These are phyloP conservation scores for Mortierella sp. DNA, from an alignment of 371 early-diverging fungal species.

Conservation along the genomic window DNA sequence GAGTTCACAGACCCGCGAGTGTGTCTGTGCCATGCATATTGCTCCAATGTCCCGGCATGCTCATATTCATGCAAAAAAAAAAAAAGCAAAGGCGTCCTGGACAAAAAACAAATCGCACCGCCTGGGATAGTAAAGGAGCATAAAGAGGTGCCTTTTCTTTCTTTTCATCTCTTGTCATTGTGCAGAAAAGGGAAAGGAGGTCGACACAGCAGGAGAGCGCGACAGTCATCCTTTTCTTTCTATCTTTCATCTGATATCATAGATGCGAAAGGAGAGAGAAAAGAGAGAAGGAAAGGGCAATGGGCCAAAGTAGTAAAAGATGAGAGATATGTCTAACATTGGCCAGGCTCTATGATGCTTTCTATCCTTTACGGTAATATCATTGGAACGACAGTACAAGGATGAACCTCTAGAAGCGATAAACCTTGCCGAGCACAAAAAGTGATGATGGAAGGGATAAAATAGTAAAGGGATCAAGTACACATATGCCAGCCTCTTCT, in stretches of 20 bases:
- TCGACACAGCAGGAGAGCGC: neutral
- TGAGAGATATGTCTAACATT: too few species aligned
- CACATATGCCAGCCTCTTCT: too few species aligned
- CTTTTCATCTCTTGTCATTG: neutral
- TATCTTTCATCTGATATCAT: conserved; percentile 3
- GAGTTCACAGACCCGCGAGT: neutral
- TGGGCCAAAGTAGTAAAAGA: too few species aligned
- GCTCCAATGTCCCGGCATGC: conserved; percentile 2
- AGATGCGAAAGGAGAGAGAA: neutral
- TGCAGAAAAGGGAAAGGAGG: neutral
- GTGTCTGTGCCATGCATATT: neutral
- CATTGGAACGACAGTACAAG: too few species aligned
- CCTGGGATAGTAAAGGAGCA: neutral
- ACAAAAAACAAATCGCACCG: neutral
- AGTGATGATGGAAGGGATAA: too few species aligned
- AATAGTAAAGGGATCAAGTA: too few species aligned
- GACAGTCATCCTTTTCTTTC: neutral
- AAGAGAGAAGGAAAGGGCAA: neutral
- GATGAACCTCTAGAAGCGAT: too few species aligned
- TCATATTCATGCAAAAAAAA: conserved; percentile 8
- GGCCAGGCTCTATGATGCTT: too few species aligned
- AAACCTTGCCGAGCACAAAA: too few species aligned
- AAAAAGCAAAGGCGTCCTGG: too few species aligned
- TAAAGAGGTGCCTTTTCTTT: neutral
- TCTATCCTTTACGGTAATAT: too few species aligned